Evolutionary conservation across 768 basidiomycete species (phyloP).

Genomic region (Leccinum sublutescens): DNA sequence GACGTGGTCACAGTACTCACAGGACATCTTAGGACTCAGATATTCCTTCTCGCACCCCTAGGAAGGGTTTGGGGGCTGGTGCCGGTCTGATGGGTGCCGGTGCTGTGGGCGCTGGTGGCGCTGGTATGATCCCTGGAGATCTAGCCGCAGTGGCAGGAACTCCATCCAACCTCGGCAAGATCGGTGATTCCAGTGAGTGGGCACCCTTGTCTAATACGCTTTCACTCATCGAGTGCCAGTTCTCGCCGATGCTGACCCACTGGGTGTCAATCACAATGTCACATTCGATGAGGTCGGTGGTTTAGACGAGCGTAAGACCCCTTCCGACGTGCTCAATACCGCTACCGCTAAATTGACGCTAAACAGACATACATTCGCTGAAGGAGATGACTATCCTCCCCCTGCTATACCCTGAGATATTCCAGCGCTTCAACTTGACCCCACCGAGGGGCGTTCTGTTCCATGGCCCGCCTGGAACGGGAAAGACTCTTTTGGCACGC

Average conservation of each 20-base stretch:
- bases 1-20: background rate
- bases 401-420: conserved; percentile 93
- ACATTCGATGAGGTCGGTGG: conserved; percentile 98
- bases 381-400: conserved; percentile 99
- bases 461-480: conserved; percentile 98
- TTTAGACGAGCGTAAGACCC: conserved; percentile 78
- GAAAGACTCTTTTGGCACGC: conserved; percentile 91
- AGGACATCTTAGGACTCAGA: conserved; percentile 62
- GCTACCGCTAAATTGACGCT: conserved; percentile 4
- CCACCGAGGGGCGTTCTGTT: conserved; percentile 96
- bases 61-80: conserved; percentile 57
- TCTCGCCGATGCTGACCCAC: conserved; percentile 92
- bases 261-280: conserved; percentile 89
- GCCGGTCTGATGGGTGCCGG: conserved; percentile 53
- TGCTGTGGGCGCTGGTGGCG: conserved; percentile 45
- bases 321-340: background rate
- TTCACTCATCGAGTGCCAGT: conserved; percentile 40
- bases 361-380: conserved; percentile 85
- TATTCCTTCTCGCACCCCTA: conserved; percentile 59
- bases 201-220: conserved; percentile 14
- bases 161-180: conserved; percentile 82
- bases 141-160: conserved; percentile 64
- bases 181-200: conserved; percentile 68
- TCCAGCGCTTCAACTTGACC: conserved; percentile 89
- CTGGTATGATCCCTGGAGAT: conserved; percentile 62